Percentiles rank a stretch among this genome's conserved stretches.
These are phyloP conservation scores for Candida mattraensis DNA, from an alignment of 805 yeast genomes.

Conservation along the genomic window DNA sequence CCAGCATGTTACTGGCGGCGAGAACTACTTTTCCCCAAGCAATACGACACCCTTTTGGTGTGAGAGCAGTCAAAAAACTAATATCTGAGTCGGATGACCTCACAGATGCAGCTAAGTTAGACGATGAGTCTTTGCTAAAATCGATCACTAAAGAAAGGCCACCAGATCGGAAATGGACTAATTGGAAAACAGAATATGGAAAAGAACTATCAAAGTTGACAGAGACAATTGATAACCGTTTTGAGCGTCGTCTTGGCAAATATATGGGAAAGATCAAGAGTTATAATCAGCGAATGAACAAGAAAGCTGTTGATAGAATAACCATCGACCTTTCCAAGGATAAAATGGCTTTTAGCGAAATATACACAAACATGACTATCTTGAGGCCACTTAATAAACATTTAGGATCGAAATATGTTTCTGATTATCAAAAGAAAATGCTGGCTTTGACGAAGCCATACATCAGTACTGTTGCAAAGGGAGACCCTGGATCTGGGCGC, in stretches of 20 bases:
- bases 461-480: constrained; percentile 33
- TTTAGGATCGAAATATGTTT: constrained; percentile 21
- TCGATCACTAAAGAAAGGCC: constrained; percentile 10
- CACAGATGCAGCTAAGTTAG: not conserved
- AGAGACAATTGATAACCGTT: constrained; percentile 16
- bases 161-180: constrained; percentile 3
- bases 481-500: constrained; percentile 34
- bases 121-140: constrained; percentile 8
- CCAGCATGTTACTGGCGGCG: too few species aligned
- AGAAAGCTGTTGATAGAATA: constrained; percentile 23
- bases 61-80: too few species aligned
- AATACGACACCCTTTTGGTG: too few species aligned
- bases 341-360: constrained; percentile 19
- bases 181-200: constrained; percentile 22
- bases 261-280: constrained; percentile 27
- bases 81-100: not conserved
- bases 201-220: constrained; percentile 21
- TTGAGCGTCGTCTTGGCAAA: constrained; percentile 23
- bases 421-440: constrained; percentile 32
- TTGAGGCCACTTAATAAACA: constrained; percentile 19
- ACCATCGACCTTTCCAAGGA: constrained; percentile 19
- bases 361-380: constrained; percentile 16
- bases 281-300: constrained; percentile 23
- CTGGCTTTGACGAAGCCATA: constrained; percentile 26
- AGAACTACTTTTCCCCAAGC: too few species aligned